These are phyloP conservation scores for Evansstolkia leycettana DNA, from an alignment of 495 filamentous ascomycete genomes.

Conservation along the genomic window DNA sequence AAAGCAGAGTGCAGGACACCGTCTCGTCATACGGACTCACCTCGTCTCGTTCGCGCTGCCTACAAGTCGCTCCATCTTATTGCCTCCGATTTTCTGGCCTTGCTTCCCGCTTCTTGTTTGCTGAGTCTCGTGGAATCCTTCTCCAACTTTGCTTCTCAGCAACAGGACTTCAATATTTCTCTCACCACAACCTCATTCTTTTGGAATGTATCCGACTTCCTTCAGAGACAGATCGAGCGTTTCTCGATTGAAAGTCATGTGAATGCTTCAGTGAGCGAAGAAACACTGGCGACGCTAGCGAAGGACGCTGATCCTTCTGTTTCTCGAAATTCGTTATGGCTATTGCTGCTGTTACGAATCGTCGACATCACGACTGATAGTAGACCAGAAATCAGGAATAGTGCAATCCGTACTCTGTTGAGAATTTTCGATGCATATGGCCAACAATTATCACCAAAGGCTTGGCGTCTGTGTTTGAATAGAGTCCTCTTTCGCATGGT, in stretches of 20 bases:
- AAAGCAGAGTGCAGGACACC: constrained; percentile 10
- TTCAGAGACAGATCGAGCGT: constrained; percentile 37
- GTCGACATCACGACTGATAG: constrained; percentile 65
- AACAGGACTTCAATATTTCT: constrained; percentile 89
- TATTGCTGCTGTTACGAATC: constrained; percentile 68
- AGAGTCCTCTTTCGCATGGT: constrained; percentile 69
- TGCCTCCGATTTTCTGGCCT: constrained; percentile 82
- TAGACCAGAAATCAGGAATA: constrained; percentile 79
- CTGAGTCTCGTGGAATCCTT: constrained; percentile 79
- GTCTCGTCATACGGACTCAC: constrained; percentile 41
- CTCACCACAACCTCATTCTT: constrained; percentile 90
- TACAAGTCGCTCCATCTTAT: constrained; percentile 85
- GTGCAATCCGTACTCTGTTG: constrained; percentile 79
- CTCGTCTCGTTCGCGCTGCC: constrained; percentile 65
- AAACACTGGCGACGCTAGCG: constrained; percentile 22
- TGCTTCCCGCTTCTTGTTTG: constrained; percentile 66
- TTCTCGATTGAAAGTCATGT: constrained; percentile 34
- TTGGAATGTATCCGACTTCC: constrained; percentile 86
- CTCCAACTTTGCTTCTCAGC: constrained; percentile 73
- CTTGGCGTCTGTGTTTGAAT: constrained; percentile 76
- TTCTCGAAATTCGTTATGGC: constrained; percentile 59
- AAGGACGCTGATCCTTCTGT: constrained; percentile 22
- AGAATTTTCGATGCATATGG: constrained; percentile 87
- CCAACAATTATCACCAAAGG: constrained; percentile 61
- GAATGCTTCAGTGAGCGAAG: constrained; percentile 26